Evolutionary conservation across 1,139 yeast genomes (phyloP).

Genomic region (Wickerhamomyces sp.): DNA sequence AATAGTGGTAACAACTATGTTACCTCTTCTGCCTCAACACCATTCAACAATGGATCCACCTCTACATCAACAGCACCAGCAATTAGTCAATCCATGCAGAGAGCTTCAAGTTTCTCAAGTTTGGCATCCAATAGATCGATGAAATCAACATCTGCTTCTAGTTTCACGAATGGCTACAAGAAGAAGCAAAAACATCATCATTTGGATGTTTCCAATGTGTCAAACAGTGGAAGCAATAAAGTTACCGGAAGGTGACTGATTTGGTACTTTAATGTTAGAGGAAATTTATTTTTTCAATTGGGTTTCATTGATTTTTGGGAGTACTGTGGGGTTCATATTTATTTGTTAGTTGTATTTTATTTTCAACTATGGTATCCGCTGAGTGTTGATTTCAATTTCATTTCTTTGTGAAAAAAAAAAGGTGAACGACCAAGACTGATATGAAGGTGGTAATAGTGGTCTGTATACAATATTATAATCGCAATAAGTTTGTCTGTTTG

Average conservation of each 20-base stretch:
- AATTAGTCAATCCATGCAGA: conserved; percentile 3
- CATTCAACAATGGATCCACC: background rate
- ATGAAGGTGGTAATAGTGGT: too few species aligned
- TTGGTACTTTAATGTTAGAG: background rate
- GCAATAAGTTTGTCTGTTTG: too few species aligned
- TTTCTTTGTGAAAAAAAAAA: too few species aligned
- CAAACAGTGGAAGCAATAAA: conserved; percentile 1
- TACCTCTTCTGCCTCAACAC: background rate
- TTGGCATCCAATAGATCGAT: conserved; percentile 15
- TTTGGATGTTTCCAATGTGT: conserved; percentile 17
- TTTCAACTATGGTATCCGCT: too few species aligned
- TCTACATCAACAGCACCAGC: background rate
- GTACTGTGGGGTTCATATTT: too few species aligned
- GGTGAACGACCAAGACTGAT: too few species aligned
- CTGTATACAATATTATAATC: too few species aligned
- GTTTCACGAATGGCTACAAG: conserved; percentile 3
- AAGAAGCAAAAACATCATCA: conserved; percentile 20
- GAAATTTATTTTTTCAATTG: too few species aligned
- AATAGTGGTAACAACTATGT: background rate
- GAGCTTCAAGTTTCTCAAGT: conserved; percentile 17
- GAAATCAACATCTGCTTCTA: conserved; percentile 1
- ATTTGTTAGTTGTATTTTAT: too few species aligned
- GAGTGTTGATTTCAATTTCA: too few species aligned
- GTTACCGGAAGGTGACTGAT: background rate
- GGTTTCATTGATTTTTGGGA: too few species aligned